These are phyloP conservation scores for Sanghuangporus baumii DNA, from an alignment of 1,284 basidiomycete species.

Conservation along the genomic window DNA sequence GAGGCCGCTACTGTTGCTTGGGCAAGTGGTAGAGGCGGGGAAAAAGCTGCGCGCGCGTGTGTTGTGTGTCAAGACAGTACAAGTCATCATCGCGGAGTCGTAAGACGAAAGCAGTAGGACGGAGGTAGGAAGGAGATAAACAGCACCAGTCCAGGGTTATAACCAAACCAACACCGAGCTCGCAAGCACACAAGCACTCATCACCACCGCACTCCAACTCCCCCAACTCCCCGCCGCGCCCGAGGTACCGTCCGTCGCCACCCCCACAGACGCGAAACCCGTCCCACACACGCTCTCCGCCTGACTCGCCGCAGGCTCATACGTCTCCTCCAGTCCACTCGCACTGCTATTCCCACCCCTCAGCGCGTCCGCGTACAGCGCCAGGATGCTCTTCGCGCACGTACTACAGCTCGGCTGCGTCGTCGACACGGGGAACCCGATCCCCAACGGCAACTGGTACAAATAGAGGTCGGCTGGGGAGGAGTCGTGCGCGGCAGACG, in stretches of 20 bases:
- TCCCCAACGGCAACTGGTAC: slow-evolving; percentile 58
- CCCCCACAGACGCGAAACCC: slow-evolving; percentile 12
- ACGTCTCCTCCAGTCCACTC: slow-evolving; percentile 11
- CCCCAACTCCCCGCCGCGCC: background rate
- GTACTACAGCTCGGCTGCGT: slow-evolving; percentile 47
- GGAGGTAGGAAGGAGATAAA: background rate
- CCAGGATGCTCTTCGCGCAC: slow-evolving; percentile 54
- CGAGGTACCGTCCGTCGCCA: background rate
- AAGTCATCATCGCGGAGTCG: background rate
- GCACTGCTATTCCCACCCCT: slow-evolving; percentile 14
- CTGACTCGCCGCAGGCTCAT: slow-evolving; percentile 9
- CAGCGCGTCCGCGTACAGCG: slow-evolving; percentile 36
- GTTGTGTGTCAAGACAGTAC: background rate
- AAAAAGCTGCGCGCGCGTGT: background rate
- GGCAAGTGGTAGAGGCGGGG: background rate
- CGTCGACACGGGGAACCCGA: slow-evolving; percentile 36
- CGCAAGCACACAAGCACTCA: background rate
- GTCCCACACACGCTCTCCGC: slow-evolving; percentile 10
- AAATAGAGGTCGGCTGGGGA: slow-evolving; percentile 60
- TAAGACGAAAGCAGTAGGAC: background rate
- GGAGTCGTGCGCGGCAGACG: slow-evolving; percentile 48
- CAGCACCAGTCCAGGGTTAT: too few species aligned
- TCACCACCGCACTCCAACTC: background rate
- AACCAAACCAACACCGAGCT: background rate
- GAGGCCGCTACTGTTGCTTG: too few species aligned